Base-by-base conservation (phyloP, 1,284 basidiomycete species). In the Trichosporon faecale region DNA sequence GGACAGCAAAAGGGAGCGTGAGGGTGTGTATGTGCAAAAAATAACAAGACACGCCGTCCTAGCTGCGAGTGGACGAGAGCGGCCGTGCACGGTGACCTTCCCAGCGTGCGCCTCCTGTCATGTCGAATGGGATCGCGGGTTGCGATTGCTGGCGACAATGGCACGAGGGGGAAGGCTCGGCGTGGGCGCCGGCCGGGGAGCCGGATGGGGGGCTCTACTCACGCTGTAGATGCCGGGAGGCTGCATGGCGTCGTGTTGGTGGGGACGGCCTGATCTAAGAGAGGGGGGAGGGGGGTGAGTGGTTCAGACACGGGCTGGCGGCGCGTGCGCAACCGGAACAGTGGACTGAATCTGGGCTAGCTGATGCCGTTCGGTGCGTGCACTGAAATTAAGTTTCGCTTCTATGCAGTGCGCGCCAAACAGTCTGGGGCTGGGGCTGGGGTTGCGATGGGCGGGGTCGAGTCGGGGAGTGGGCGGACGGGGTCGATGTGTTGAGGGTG, bases 161-260 rank as follows among this genome's bases (percentile, higher is more conserved):
- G 16, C 67, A 64, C 66, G 23, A 52, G 21, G 44, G 18, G 67
- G 49, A 52, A 21, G 49, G 49, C 49, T 52, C 49, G 49, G 49
- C 49, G 23, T 18, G 49, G 49, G 21, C 49, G 49, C 44, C 16
- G 18, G 21, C 44, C 21, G n/a, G 9, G 18, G 52, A 68, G 21
- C 18, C 11, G 44, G 57, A 14, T 7, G 37, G 27, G 7, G 35
- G 7, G 16, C 7, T 12, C 23, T 7, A 76, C 78, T 73, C 70
- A 80, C 79, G 68, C 79, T 80, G 70, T 80, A 80, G 44, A 80
- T 80, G 18, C 74, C 77, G n/a, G 79, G 78, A 3, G 79, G 77
- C 68, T 80, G 79, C 79, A 80, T 80, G 37, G 35, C 66, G 70
- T 65, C 66, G 55, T 40, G 68, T 46, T 37, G 40, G 23, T 23